A percentile compares a stretch with the other conserved stretches of the same genome.
Conservation (phyloP, 2,329 filamentous ascomycete genomes). For the Epicoccum nigrum region DNA sequence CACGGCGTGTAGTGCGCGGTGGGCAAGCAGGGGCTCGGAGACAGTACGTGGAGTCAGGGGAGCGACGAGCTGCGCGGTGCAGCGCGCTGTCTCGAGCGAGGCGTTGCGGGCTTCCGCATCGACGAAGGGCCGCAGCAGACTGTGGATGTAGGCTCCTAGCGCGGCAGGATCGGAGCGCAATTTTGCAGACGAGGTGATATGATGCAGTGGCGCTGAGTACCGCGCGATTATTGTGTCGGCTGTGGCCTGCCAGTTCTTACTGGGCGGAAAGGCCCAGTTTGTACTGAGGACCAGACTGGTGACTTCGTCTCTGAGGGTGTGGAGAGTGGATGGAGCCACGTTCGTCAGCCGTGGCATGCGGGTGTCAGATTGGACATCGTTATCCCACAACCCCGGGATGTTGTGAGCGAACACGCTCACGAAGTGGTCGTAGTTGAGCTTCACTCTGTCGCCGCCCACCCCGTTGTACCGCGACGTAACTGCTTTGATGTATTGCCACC, state of each 20-base stretch:
- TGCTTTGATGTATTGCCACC: constrained; percentile 48
- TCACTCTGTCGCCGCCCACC: constrained; percentile 52
- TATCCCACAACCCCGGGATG: constrained; percentile 41
- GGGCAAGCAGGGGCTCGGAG: constrained; percentile 31
- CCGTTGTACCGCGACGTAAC: constrained; percentile 52
- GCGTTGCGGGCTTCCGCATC: constrained; percentile 41
- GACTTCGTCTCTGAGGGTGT: constrained; percentile 53
- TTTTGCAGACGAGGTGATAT: constrained; percentile 27
- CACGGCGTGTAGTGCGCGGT: constrained; percentile 39
- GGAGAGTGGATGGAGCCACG: constrained; percentile 41
- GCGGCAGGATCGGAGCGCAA: constrained; percentile 26
- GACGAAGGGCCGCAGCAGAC: constrained; percentile 48
- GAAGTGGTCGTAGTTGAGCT: constrained; percentile 57
- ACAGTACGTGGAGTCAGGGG: constrained; percentile 18
- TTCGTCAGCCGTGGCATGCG: constrained; percentile 50
- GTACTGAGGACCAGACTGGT: constrained; percentile 49
- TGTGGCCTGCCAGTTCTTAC: constrained; percentile 68
- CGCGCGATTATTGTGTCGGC: constrained; percentile 69
- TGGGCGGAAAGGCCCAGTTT: constrained; percentile 8
- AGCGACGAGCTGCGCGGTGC: constrained; percentile 53
- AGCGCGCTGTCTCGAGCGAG: constrained; percentile 53
- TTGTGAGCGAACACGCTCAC: constrained; percentile 55
- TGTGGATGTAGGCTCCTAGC: constrained; percentile 35
- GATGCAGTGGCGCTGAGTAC: constrained; percentile 63
- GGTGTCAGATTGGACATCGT: constrained; percentile 39